A percentile compares a stretch with the other conserved stretches of the same genome.
Conservation (phyloP, 768 basidiomycete genomes). For the Trametes gibbosa region DNA sequence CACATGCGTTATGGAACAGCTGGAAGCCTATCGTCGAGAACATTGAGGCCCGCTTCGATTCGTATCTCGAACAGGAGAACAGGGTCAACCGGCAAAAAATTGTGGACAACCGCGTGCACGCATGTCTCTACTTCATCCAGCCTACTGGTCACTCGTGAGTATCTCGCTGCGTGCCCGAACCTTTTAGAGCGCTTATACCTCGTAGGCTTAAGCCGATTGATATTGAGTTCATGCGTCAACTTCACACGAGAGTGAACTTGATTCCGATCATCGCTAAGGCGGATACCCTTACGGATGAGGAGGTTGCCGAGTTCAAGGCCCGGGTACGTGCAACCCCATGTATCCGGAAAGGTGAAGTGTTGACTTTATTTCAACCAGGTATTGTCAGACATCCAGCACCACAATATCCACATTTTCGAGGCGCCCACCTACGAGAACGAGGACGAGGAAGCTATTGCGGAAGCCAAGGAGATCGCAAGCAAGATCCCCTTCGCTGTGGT, state of each 20-base stretch:
- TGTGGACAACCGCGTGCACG: constrained; percentile 96
- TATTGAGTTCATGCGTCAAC: constrained; percentile 97
- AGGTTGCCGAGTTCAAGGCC: constrained; percentile 89
- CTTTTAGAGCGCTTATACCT: constrained; percentile 1
- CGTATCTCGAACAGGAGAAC: constrained; percentile 98
- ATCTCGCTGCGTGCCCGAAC: neutral
- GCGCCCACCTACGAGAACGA: constrained; percentile 97
- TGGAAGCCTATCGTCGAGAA: constrained; percentile 99
- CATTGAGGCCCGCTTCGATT: constrained; percentile 96
- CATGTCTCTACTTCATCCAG: constrained; percentile 98
- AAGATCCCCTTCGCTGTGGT: constrained; percentile 99
- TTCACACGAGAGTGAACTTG: constrained; percentile 96
- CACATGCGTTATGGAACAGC: constrained; percentile 39
- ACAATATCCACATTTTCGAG: constrained; percentile 97
- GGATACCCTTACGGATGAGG: constrained; percentile 96
- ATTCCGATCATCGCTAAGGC: constrained; percentile 99
- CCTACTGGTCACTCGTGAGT: constrained; percentile 96
- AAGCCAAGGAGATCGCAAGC: constrained; percentile 96
- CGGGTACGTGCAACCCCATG: constrained; percentile 50
- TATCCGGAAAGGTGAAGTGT: neutral
- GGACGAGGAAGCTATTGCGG: constrained; percentile 96
- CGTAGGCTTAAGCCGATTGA: constrained; percentile 95
- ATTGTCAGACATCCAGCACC: constrained; percentile 87
- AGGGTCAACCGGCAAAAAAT: constrained; percentile 94
- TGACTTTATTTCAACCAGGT: constrained; percentile 48